Conservation (phyloP, 1,139 yeast genomes). For the Ogataea hybrid region DNA sequence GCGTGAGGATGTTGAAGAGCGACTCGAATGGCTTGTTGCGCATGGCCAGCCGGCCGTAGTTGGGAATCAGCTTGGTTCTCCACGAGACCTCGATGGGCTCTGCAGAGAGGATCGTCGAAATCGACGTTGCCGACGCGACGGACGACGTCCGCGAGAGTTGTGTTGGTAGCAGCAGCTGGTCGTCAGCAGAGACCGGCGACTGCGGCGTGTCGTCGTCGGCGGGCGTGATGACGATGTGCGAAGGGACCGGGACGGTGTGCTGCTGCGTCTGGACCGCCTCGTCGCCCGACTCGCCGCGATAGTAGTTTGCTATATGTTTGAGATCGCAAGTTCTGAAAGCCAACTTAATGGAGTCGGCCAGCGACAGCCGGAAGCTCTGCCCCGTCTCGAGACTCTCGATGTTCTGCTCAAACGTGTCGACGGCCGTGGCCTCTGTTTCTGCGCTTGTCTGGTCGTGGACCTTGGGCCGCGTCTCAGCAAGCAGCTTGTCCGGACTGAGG, state of each 20-base stretch:
- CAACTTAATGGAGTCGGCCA: slow-evolving; percentile 30
- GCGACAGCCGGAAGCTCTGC: slow-evolving; percentile 25
- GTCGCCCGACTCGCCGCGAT: not conserved
- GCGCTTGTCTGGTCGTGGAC: slow-evolving; percentile 1
- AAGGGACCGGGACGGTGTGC: slow-evolving; percentile 4
- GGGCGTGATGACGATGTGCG: slow-evolving; percentile 14
- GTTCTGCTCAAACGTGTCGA: slow-evolving; percentile 20
- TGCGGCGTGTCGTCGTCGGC: slow-evolving; percentile 6
- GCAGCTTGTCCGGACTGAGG: slow-evolving; percentile 17
- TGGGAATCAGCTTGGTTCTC: slow-evolving; percentile 25
- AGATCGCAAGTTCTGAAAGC: slow-evolving; percentile 22
- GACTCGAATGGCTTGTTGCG: slow-evolving; percentile 20
- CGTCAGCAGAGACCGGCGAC: slow-evolving; percentile 1
- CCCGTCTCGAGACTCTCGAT: slow-evolving; percentile 29
- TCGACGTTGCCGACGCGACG: slow-evolving; percentile 12
- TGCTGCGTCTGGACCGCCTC: not conserved
- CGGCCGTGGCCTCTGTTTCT: slow-evolving; percentile 2
- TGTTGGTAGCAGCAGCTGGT: slow-evolving; percentile 2
- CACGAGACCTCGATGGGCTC: slow-evolving; percentile 6
- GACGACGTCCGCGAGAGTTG: slow-evolving; percentile 10
- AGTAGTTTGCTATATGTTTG: slow-evolving; percentile 11
- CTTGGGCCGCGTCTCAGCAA: slow-evolving; percentile 2
- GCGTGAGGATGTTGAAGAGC: slow-evolving; percentile 19
- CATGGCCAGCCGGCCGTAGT: slow-evolving; percentile 14
- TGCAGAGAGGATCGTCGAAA: slow-evolving; percentile 15